Evolutionary conservation across 2,329 filamentous ascomycete species (phyloP).

Genomic region (Scytalidium sp.): DNA sequence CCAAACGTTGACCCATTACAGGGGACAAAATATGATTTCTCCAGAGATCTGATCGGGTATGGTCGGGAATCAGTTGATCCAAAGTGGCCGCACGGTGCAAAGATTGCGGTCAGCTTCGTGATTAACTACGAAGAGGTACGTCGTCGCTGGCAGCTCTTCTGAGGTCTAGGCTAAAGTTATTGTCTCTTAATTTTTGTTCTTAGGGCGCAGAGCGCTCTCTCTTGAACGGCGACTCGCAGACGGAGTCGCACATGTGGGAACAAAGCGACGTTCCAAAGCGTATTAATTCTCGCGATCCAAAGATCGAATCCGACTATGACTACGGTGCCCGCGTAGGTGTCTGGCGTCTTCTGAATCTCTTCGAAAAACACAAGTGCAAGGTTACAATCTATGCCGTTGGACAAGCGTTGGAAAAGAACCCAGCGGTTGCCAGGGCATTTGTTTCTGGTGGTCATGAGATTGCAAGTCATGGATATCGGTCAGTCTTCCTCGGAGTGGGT

Average conservation of each 20-base stretch:
- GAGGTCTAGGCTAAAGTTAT: too few relatives aligned
- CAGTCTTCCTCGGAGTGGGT: too few relatives aligned
- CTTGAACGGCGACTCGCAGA: not conserved
- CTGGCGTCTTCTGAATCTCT: constrained; percentile 38
- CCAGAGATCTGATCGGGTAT: constrained; percentile 23
- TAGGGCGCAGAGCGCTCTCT: not conserved
- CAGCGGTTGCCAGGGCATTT: constrained; percentile 36
- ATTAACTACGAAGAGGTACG: constrained; percentile 25
- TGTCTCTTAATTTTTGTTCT: too few relatives aligned
- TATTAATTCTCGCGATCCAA: constrained; percentile 23
- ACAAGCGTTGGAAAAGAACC: constrained; percentile 38
- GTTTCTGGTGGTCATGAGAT: constrained; percentile 39
- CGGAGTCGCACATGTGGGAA: not conserved
- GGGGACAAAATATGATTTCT: constrained; percentile 24
- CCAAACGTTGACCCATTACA: constrained; percentile 19
- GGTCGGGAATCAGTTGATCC: constrained; percentile 25
- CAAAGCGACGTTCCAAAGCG: not conserved
- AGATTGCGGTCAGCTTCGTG: constrained; percentile 29
- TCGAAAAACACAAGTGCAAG: constrained; percentile 38
- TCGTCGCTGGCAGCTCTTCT: not conserved
- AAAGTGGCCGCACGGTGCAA: constrained; percentile 29
- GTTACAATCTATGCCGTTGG: constrained; percentile 40
- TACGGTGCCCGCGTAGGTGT: constrained; percentile 32
- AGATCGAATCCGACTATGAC: constrained; percentile 32
- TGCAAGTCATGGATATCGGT: constrained; percentile 37